Evolutionary conservation across 768 basidiomycete species (phyloP).

Genomic region (Dacryopinax spathularia): DNA sequence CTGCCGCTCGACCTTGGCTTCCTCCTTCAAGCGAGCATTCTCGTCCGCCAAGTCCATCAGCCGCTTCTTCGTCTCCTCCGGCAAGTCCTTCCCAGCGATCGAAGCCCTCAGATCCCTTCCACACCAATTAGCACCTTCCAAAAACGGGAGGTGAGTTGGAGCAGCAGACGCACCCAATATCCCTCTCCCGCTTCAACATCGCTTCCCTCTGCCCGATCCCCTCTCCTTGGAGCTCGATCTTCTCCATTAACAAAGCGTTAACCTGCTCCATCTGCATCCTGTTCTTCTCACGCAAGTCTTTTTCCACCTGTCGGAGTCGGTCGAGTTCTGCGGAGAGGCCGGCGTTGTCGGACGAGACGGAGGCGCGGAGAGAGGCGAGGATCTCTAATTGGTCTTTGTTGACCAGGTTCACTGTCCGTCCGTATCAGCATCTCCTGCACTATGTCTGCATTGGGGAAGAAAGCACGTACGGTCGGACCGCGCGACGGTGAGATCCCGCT

Average conservation of each 20-base stretch:
- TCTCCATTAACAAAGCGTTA: constrained; percentile 73
- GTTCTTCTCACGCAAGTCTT: constrained; percentile 65
- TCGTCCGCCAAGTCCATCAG: constrained; percentile 67
- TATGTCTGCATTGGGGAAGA: constrained; percentile 8
- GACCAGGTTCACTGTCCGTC: constrained; percentile 59
- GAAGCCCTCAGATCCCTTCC: constrained; percentile 71
- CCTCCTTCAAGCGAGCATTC: constrained; percentile 53
- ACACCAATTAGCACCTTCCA: not conserved
- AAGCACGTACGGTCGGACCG: constrained; percentile 64
- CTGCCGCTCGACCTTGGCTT: constrained; percentile 53
- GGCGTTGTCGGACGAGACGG: constrained; percentile 75
- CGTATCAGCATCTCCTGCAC: constrained; percentile 4
- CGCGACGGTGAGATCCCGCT: constrained; percentile 61
- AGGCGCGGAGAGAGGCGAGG: constrained; percentile 68
- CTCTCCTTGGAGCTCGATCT: constrained; percentile 77
- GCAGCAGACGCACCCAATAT: constrained; percentile 48
- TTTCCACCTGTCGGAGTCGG: constrained; percentile 49
- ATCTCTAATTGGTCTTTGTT: constrained; percentile 91
- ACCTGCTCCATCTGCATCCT: constrained; percentile 84
- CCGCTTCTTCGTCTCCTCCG: constrained; percentile 66
- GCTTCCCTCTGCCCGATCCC: constrained; percentile 80
- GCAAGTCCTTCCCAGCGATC: constrained; percentile 61
- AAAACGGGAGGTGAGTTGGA: not conserved
- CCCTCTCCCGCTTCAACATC: constrained; percentile 73
- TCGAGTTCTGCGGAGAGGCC: constrained; percentile 55